Evolutionary conservation across 106 monocot genomes (phyloP).

Genomic region (Dendrobium officinale): DNA sequence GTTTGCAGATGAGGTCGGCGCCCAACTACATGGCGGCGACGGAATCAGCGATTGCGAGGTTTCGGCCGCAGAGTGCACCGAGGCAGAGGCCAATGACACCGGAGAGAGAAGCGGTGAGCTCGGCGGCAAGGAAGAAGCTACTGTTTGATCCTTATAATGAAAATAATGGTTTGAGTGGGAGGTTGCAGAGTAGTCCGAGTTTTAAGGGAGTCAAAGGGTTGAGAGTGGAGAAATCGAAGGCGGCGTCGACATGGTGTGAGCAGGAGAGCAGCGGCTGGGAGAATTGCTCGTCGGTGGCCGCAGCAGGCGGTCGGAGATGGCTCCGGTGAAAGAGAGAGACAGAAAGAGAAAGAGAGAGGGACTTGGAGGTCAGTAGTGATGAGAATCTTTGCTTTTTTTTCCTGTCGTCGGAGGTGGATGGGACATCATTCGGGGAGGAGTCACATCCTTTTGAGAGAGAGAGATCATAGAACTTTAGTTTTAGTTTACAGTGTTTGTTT

Average conservation of each 20-base stretch:
- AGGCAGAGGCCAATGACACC: slow-evolving; percentile 26
- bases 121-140: slow-evolving; percentile 7
- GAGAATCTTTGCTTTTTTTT: too few relatives aligned
- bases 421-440: background rate
- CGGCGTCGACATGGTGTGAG: too few relatives aligned
- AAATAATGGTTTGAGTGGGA: background rate
- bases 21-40: slow-evolving; percentile 61
- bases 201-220: background rate
- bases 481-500: background rate
- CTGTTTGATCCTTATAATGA: background rate
- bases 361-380: too few relatives aligned
- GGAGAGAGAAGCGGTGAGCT: slow-evolving; percentile 1
- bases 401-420: background rate
- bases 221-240: background rate
- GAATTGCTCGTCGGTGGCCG: background rate
- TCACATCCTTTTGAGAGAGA: background rate
- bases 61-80: slow-evolving; percentile 47
- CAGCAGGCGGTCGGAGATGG: background rate
- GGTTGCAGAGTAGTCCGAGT: background rate
- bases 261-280: background rate
- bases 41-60: slow-evolving; percentile 45
- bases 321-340: background rate
- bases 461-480: background rate
- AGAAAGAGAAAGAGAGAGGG: too few relatives aligned
- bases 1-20: slow-evolving; percentile 54